Base-by-base conservation (phyloP, 352 stramenopile species). In the Stramenopiles sp. region DNA sequence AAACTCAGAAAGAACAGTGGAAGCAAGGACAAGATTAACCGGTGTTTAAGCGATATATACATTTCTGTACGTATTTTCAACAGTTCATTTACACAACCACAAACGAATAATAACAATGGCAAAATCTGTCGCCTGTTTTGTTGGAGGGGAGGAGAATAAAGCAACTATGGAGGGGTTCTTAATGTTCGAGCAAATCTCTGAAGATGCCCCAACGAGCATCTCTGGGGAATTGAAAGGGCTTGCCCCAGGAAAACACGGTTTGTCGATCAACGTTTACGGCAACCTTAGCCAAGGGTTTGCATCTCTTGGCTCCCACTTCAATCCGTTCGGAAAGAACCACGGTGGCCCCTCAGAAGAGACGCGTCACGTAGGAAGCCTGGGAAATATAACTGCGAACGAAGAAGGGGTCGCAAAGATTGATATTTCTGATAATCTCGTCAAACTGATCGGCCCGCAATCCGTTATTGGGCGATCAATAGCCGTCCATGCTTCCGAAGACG, bases 271-370 rank as follows among this genome's bases (percentile, higher is more conserved):
- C 82, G 86, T 94, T 34, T 97, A 95, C 79, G 92, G 92, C 36
- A 92, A 98, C 78, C 85, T 97, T 68, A 63, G 43, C 43, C 43
- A 63, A 63, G 43, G 43, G 43, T 63, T 63, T 63, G 25, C 43
- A 6, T 79, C 77, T 6, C 85, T 89, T 73, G 92, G 92, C 73
- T 87, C 89, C 73, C 93, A 97, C 68, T 98, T 98, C 85, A 98
- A 98, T 84, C 93, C 92, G 69, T 98, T 97, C 82, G 92, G 92
- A 84, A 97, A 97, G 84, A 96, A 94, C 83, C 93, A 98, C 82
- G 94, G 94, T 48, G 86, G 83, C 4, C 93, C 94, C 1, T 86
- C 95, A 69, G 93, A 97, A 81, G 92, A 97, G 73, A 91, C 97
- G 77, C 86, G 93, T 74, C 94, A 94, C 78, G 92, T 97, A 1